Conservation (phyloP, 2,329 filamentous ascomycete species). For the Epicoccum sorghinum region DNA sequence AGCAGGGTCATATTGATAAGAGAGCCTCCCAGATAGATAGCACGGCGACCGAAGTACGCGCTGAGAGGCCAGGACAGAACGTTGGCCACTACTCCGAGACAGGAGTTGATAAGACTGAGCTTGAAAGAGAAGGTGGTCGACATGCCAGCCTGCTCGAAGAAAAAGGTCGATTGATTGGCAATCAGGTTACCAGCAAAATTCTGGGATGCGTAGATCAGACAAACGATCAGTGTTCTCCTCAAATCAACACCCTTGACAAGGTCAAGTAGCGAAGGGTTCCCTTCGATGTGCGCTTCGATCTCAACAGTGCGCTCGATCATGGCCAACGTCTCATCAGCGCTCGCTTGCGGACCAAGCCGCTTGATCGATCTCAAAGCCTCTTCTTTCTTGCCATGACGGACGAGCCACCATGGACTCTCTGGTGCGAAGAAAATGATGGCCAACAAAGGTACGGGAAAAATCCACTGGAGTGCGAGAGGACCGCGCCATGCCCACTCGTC, state of each 20-base stretch:
- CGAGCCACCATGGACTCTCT: constrained; percentile 42
- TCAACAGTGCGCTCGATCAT: constrained; percentile 65
- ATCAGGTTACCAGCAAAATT: constrained; percentile 67
- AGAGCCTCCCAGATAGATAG: constrained; percentile 67
- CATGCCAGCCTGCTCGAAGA: constrained; percentile 68
- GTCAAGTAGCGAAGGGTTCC: constrained; percentile 56
- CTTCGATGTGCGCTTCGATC: constrained; percentile 54
- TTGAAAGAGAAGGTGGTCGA: constrained; percentile 61
- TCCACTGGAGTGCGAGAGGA: constrained; percentile 49
- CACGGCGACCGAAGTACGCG: constrained; percentile 66
- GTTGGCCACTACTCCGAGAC: constrained; percentile 65
- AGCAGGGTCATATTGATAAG: constrained; percentile 60
- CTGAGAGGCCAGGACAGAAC: constrained; percentile 70
- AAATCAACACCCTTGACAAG: constrained; percentile 61
- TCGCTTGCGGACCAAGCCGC: constrained; percentile 51
- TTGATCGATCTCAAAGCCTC: constrained; percentile 55
- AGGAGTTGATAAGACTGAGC: constrained; percentile 68
- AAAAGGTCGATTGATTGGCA: constrained; percentile 67
- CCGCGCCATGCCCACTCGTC: constrained; percentile 33
- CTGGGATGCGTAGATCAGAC: constrained; percentile 63
- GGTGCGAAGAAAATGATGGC: constrained; percentile 55
- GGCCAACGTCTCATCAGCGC: constrained; percentile 56
- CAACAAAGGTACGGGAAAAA: constrained; percentile 51
- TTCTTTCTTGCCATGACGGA: constrained; percentile 50
- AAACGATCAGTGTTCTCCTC: constrained; percentile 61